Conservation (phyloP, 2,329 filamentous ascomycete species). For the Pseudogymnoascus sp. region DNA sequence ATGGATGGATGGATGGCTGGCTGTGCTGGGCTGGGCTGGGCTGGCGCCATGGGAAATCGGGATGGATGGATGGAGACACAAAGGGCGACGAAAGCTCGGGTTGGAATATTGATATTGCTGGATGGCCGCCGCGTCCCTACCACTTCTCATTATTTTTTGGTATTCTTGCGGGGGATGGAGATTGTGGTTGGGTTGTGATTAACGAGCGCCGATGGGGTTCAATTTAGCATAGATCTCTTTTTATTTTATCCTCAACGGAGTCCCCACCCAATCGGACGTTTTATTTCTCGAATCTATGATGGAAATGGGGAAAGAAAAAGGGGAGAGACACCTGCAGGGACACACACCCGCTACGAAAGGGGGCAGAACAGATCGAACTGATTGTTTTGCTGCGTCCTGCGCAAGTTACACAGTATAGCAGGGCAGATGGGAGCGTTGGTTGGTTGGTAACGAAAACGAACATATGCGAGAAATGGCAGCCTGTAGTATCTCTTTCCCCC, state of each 20-base stretch:
- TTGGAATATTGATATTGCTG: background rate
- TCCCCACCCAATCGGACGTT: background rate
- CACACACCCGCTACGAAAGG: background rate
- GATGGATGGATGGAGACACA: background rate
- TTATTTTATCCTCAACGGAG: slow-evolving; percentile 7
- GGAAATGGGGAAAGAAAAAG: background rate
- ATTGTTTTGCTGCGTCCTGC: background rate
- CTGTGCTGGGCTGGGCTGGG: background rate
- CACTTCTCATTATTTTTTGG: background rate
- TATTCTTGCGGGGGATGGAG: slow-evolving; percentile 1
- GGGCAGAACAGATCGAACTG: background rate
- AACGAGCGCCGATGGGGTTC: background rate
- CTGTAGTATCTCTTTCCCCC: slow-evolving; percentile 2
- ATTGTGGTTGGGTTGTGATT: background rate
- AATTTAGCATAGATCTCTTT: slow-evolving; percentile 7
- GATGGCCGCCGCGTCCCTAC: background rate
- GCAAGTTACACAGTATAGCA: background rate
- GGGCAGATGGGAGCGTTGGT: background rate
- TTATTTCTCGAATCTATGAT: background rate
- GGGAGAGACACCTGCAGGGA: background rate
- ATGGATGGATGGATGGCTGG: background rate
- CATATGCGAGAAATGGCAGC: slow-evolving; percentile 1
- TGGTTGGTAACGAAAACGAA: background rate
- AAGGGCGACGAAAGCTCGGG: background rate
- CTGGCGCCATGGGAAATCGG: slow-evolving; percentile 1